A percentile compares a stretch with the other conserved stretches of the same genome.
Conservation (phyloP, 257 asterid genomes). For the Rubia yunnanensis region DNA sequence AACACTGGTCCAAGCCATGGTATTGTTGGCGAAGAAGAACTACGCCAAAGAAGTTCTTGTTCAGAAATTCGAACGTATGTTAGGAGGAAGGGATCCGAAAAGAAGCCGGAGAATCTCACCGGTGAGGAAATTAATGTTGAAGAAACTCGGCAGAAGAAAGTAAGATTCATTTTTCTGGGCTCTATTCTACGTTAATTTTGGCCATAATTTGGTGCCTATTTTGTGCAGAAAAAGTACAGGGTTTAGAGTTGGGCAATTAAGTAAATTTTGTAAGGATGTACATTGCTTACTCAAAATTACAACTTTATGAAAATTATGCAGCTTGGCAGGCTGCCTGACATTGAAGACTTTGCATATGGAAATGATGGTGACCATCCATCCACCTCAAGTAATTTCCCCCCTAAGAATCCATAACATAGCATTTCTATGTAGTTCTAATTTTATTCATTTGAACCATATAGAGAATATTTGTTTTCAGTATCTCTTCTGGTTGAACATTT, state of each 20-base stretch:
- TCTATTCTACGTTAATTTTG: neutral
- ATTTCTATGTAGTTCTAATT: neutral
- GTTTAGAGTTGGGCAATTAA: neutral
- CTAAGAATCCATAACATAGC: neutral
- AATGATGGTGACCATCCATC: constrained; percentile 24
- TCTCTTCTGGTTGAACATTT: neutral
- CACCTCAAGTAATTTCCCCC: constrained; percentile 35
- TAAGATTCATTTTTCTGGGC: constrained; percentile 3
- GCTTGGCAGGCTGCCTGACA: constrained; percentile 56
- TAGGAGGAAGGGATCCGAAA: constrained; percentile 47
- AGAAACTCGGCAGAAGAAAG: constrained; percentile 34
- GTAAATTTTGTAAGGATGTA: neutral
- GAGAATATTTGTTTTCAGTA: neutral
- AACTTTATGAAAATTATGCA: constrained; percentile 25
- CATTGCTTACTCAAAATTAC: neutral
- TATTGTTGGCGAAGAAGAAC: constrained; percentile 31
- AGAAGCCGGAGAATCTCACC: constrained; percentile 23
- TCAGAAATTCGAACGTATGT: constrained; percentile 41
- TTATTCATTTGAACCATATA: neutral
- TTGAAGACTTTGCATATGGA: constrained; percentile 77
- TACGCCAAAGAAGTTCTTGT: constrained; percentile 23
- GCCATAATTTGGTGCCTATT: neutral
- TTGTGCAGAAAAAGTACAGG: neutral
- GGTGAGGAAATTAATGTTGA: constrained; percentile 31
- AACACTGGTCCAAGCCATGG: constrained; percentile 10